These are phyloP conservation scores for Microdochium nivale DNA, from an alignment of 2,329 filamentous ascomycete species.

Conservation along the genomic window DNA sequence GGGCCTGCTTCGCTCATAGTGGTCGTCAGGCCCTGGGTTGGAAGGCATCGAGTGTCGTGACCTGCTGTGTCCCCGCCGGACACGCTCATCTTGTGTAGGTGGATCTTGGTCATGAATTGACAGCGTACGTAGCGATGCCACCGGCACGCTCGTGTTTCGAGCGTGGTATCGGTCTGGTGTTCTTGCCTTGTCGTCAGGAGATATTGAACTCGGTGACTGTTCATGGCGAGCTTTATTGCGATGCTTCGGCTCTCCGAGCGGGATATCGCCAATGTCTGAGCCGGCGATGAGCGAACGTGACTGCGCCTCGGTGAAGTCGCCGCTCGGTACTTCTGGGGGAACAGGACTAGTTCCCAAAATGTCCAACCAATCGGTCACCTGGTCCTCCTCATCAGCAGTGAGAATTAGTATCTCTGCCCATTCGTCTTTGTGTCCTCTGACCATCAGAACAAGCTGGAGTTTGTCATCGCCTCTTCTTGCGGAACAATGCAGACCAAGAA, in stretches of 20 bases:
- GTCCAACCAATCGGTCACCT: conserved; percentile 77
- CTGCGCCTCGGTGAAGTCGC: conserved; percentile 9
- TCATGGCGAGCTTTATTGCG: conserved; percentile 9
- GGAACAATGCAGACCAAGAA: conserved; percentile 66
- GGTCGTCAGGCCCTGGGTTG: conserved; percentile 1
- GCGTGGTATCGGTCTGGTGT: conserved; percentile 27
- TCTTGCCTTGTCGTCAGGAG: conserved; percentile 15
- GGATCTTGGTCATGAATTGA: conserved; percentile 1
- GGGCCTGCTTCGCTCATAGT: conserved; percentile 3
- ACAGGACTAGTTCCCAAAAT: conserved; percentile 54
- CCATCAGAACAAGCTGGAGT: conserved; percentile 76
- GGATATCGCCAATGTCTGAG: conserved; percentile 17
- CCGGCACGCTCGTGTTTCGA: conserved; percentile 18
- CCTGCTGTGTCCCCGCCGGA: conserved; percentile 20
- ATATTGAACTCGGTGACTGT: conserved; percentile 11
- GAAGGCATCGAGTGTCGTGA: conserved; percentile 8
- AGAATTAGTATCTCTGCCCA: conserved; percentile 86
- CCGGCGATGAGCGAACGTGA: background rate
- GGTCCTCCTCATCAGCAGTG: conserved; percentile 64
- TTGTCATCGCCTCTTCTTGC: conserved; percentile 65
- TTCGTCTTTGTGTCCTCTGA: conserved; percentile 62
- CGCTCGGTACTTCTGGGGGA: conserved; percentile 32
- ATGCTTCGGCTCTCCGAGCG: conserved; percentile 27
- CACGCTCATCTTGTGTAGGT: conserved; percentile 29
- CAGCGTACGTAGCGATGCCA: background rate